A percentile compares a stretch with the other conserved stretches of the same genome.
Conservation (phyloP, 352 stramenopile genomes). For the Pilasporangium apinafurcum region DNA sequence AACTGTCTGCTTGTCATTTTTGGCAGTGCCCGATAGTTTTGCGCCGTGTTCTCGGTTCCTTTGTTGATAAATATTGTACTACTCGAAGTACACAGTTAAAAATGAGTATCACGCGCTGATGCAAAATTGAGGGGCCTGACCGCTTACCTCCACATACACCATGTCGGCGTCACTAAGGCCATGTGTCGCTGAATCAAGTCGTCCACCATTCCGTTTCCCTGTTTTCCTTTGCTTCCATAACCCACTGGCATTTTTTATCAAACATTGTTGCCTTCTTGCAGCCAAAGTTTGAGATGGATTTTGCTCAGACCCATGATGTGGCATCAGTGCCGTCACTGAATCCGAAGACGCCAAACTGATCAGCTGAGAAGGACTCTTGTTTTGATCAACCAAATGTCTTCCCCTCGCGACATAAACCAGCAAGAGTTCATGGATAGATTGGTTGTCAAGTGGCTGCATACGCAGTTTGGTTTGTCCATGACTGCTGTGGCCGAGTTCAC, state of each 20-base stretch:
- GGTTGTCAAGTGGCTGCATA: slow-evolving; percentile 17
- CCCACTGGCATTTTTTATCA: slow-evolving; percentile 19
- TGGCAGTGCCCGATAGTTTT: no score
- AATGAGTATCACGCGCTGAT: no score
- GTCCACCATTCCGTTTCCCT: not conserved
- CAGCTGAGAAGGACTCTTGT: slow-evolving; percentile 1
- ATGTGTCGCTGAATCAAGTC: not conserved
- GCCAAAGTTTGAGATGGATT: not conserved
- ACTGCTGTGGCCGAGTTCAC: not conserved
- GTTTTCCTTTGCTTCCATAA: slow-evolving; percentile 6
- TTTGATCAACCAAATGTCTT: not conserved
- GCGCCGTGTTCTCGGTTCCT: no score
- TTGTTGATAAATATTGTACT: no score
- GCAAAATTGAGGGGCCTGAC: no score
- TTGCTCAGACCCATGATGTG: not conserved
- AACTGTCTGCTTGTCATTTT: not conserved
- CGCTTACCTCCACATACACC: slow-evolving; percentile 8
- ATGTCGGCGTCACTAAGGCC: slow-evolving; percentile 1
- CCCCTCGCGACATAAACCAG: slow-evolving; percentile 23
- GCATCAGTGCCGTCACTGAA: slow-evolving; percentile 16
- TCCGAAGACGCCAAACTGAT: slow-evolving; percentile 26
- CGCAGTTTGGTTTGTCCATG: not conserved
- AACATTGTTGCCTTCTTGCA: slow-evolving; percentile 6
- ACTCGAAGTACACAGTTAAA: no score
- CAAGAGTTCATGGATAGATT: slow-evolving; percentile 26